Conservation (phyloP, 2,329 filamentous ascomycete genomes). For the Peltaster fructicola region DNA sequence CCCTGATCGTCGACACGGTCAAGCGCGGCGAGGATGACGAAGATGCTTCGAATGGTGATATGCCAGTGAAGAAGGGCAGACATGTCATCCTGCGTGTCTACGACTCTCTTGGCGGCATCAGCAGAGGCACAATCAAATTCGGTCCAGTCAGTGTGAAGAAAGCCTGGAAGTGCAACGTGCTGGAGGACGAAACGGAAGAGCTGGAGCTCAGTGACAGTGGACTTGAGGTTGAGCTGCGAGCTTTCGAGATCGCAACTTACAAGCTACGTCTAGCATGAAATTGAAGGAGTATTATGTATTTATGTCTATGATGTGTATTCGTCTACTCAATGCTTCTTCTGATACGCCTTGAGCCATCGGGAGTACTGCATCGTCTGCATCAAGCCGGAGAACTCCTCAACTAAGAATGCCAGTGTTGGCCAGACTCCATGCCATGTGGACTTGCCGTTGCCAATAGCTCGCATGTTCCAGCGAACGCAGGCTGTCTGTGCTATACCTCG, state of each 20-base stretch:
- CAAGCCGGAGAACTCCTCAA: not conserved
- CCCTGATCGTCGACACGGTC: constrained; percentile 68
- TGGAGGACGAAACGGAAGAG: constrained; percentile 72
- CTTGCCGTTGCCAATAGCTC: constrained; percentile 1
- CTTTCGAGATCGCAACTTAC: constrained; percentile 22
- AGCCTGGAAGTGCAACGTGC: constrained; percentile 65
- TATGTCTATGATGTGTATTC: too few species aligned
- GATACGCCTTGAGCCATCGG: constrained; percentile 1
- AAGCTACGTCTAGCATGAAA: constrained; percentile 16
- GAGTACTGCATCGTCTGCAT: constrained; percentile 2
- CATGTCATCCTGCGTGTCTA: constrained; percentile 76
- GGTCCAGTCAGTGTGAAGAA: constrained; percentile 50
- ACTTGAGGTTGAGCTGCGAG: constrained; percentile 21
- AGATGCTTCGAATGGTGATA: constrained; percentile 33
- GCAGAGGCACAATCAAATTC: constrained; percentile 51
- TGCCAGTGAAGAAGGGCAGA: constrained; percentile 43
- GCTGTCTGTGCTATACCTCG: constrained; percentile 2
- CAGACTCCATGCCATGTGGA: constrained; percentile 4
- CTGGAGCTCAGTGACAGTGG: constrained; percentile 30
- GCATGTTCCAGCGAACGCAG: constrained; percentile 5
- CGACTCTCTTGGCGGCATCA: constrained; percentile 70
- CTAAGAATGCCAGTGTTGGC: constrained; percentile 3
- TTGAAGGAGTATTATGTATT: constrained; percentile 1
- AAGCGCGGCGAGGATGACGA: constrained; percentile 58
- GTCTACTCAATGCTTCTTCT: too few species aligned